These are phyloP conservation scores for Aurantiochytrium sp. DNA, from an alignment of 108 stramenopile species.

Conservation along the genomic window DNA sequence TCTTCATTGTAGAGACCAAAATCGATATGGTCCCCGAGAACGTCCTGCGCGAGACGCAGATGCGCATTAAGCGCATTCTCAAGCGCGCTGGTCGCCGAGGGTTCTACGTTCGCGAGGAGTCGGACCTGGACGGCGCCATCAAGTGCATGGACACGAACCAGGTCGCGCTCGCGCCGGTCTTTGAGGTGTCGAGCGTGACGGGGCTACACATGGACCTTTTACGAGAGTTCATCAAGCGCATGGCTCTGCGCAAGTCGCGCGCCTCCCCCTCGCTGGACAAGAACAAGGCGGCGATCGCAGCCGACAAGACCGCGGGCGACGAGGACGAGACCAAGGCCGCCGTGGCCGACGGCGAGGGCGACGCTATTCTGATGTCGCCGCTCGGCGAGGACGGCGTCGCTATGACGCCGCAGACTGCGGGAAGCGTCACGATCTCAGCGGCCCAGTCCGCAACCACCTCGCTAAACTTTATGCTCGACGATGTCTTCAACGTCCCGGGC, in stretches of 20 bases:
- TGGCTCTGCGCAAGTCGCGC: slow-evolving; percentile 25
- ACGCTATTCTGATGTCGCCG: not conserved
- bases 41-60: slow-evolving; percentile 80
- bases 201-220: slow-evolving; percentile 87
- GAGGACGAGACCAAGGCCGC: not conserved
- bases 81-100: slow-evolving; percentile 25
- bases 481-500: slow-evolving; percentile 61
- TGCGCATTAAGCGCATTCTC: slow-evolving; percentile 69
- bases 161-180: slow-evolving; percentile 74
- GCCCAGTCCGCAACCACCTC: slow-evolving; percentile 11
- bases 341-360: not conserved
- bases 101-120: slow-evolving; percentile 41
- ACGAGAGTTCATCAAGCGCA: slow-evolving; percentile 73
- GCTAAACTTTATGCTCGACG: slow-evolving; percentile 47
- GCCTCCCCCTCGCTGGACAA: not conserved
- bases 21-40: slow-evolving; percentile 90
- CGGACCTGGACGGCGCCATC: slow-evolving; percentile 69
- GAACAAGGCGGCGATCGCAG: not conserved
- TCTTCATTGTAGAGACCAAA: slow-evolving; percentile 90
- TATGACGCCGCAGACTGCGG: not conserved
- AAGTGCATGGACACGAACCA: slow-evolving; percentile 79
- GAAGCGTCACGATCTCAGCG: not conserved
- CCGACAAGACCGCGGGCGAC: not conserved
- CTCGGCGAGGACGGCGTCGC: not conserved
- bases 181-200: slow-evolving; percentile 90